Evolutionary conservation across 2,329 filamentous ascomycete species (phyloP).

Genomic region (Fusarium xylarioides): DNA sequence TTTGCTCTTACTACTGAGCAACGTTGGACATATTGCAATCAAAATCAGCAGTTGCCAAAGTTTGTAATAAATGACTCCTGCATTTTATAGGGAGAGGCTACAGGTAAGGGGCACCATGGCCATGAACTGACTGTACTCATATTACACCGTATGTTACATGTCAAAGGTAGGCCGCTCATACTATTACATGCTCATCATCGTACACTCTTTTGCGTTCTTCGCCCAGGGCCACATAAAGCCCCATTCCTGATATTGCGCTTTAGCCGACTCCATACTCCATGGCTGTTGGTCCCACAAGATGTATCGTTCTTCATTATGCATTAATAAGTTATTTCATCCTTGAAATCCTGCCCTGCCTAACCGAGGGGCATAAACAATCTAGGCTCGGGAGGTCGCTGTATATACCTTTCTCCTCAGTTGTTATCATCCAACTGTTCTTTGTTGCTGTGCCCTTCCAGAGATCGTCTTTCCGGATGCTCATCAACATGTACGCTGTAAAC

Average conservation of each 20-base stretch:
- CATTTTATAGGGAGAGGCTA: neutral
- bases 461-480: conserved; percentile 3
- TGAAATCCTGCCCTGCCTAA: neutral
- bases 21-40: neutral
- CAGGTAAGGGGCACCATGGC: neutral
- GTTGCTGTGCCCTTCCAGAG: neutral
- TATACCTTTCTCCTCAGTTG: neutral
- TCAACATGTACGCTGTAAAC: neutral
- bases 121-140: neutral
- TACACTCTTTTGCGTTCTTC: neutral
- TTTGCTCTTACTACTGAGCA: neutral
- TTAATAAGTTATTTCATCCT: neutral
- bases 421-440: neutral
- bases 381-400: neutral
- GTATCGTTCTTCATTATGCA: conserved; percentile 15
- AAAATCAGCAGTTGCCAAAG: neutral
- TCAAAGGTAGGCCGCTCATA: neutral
- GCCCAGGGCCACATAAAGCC: neutral
- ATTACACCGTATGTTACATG: neutral
- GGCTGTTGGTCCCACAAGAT: neutral
- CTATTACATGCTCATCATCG: neutral
- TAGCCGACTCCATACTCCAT: neutral
- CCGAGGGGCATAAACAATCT: neutral
- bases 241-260: neutral
- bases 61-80: neutral